Evolutionary conservation across 2,329 filamentous ascomycete genomes (phyloP).

Genomic region (Zopfia rhizophila): DNA sequence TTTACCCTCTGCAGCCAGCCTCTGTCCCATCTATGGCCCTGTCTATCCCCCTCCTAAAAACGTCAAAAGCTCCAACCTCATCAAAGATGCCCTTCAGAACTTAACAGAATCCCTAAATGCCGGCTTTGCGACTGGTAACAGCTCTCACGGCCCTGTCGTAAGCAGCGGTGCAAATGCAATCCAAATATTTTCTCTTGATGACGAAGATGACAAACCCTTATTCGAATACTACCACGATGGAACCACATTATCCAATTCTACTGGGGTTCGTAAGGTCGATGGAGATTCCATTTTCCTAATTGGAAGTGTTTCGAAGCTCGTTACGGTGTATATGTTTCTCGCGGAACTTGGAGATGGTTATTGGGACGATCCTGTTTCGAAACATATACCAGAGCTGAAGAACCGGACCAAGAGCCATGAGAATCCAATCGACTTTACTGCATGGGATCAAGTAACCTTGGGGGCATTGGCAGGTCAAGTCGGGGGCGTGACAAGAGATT

Average conservation of each 20-base stretch:
- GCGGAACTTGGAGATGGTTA: constrained; percentile 45
- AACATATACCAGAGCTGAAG: constrained; percentile 42
- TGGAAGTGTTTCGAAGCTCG: constrained; percentile 54
- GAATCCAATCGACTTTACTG: constrained; percentile 26
- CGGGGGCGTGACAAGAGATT: constrained; percentile 39
- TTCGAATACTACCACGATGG: constrained; percentile 43
- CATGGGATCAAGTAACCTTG: constrained; percentile 49
- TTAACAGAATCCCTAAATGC: constrained; percentile 18
- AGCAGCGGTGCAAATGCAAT: constrained; percentile 18
- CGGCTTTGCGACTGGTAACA: constrained; percentile 20
- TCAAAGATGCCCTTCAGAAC: constrained; percentile 23
- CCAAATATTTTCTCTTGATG: constrained; percentile 25
- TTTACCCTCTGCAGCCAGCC: constrained; percentile 3
- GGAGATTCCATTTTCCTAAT: constrained; percentile 57
- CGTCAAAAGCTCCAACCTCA: constrained; percentile 9
- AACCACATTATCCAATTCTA: constrained; percentile 48
- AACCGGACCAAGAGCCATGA: constrained; percentile 22
- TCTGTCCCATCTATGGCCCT: constrained; percentile 31
- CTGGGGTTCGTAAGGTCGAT: constrained; percentile 51
- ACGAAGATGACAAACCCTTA: constrained; percentile 13
- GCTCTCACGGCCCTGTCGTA: constrained; percentile 18
- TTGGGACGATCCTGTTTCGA: constrained; percentile 39
- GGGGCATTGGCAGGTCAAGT: constrained; percentile 46
- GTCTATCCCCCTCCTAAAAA: constrained; percentile 26
- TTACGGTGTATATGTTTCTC: constrained; percentile 53